A percentile compares a stretch with the other conserved stretches of the same genome.
Evolutionary conservation across 306 rosid species (phyloP).

Genomic region (Medicago ruthenica): DNA sequence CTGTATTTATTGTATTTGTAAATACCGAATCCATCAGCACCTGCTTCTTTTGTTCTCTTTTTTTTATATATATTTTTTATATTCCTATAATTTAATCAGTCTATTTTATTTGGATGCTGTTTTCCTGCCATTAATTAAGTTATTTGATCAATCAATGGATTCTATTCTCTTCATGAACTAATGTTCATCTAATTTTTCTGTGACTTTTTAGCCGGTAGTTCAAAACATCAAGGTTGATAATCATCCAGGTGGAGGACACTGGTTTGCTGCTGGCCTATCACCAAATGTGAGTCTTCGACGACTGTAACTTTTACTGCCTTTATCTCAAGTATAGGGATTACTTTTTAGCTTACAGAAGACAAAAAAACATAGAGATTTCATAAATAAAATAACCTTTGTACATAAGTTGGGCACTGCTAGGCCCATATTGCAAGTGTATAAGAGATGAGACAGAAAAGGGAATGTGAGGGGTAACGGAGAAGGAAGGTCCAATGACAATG

Average conservation of each 20-base stretch:
- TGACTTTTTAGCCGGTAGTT: conserved; percentile 71
- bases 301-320: conserved; percentile 36
- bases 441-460: no score
- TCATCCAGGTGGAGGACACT: conserved; percentile 99
- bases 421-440: no score
- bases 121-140: conserved; percentile 36
- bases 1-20: conserved; percentile 13
- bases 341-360: conserved; percentile 7
- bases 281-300: conserved; percentile 78
- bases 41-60: conserved; percentile 31
- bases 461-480: no score
- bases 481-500: no score
- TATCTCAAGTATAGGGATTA: conserved; percentile 26
- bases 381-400: conserved; percentile 20
- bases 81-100: conserved; percentile 25
- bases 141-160: conserved; percentile 36
- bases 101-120: conserved; percentile 38
- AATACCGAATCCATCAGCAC: not conserved
- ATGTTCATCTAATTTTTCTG: conserved; percentile 43
- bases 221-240: conserved; percentile 92
- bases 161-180: conserved; percentile 37
- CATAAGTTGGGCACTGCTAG: conserved; percentile 10
- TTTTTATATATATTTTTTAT: not conserved
- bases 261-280: conserved; percentile 99
- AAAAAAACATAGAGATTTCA: conserved; percentile 16